These are phyloP conservation scores for Penicillium soppii DNA, from an alignment of 495 filamentous ascomycete species.

Conservation along the genomic window DNA sequence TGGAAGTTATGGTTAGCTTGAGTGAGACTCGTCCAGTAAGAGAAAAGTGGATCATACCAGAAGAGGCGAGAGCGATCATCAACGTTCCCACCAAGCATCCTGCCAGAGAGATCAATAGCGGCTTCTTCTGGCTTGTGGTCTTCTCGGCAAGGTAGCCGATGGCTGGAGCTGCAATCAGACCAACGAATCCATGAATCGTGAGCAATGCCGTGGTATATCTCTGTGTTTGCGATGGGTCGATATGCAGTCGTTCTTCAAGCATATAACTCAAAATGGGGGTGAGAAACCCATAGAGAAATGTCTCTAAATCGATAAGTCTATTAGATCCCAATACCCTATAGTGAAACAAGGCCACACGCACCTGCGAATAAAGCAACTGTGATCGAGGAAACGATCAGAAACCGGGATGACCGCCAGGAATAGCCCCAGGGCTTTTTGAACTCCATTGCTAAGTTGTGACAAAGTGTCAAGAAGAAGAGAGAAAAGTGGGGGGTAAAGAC, in stretches of 20 bases:
- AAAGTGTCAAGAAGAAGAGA: neutral
- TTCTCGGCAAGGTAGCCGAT: conserved; percentile 32
- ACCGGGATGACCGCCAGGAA: conserved; percentile 19
- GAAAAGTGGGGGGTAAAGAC: neutral
- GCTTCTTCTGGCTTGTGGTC: conserved; percentile 12
- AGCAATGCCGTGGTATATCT: conserved; percentile 16
- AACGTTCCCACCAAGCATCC: conserved; percentile 20
- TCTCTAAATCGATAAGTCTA: conserved; percentile 18
- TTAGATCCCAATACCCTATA: too few species aligned
- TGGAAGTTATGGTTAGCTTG: neutral
- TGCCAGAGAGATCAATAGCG: conserved; percentile 17
- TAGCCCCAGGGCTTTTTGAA: conserved; percentile 14
- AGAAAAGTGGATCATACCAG: neutral
- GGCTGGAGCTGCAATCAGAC: conserved; percentile 17
- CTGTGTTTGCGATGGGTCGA: conserved; percentile 21
- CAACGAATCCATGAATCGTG: conserved; percentile 16
- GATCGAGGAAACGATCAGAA: conserved; percentile 16
- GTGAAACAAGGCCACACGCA: conserved; percentile 7
- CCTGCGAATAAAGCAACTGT: conserved; percentile 21
- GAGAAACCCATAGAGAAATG: conserved; percentile 29
- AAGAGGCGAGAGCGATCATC: conserved; percentile 13
- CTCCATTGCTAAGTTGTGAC: neutral
- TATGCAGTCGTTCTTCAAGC: conserved; percentile 24
- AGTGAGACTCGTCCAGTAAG: neutral
- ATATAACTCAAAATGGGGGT: conserved; percentile 29